phyloP scores from a whole-genome alignment of 1,284 basidiomycete species.

The Leccinum griseonigrum region DNA sequence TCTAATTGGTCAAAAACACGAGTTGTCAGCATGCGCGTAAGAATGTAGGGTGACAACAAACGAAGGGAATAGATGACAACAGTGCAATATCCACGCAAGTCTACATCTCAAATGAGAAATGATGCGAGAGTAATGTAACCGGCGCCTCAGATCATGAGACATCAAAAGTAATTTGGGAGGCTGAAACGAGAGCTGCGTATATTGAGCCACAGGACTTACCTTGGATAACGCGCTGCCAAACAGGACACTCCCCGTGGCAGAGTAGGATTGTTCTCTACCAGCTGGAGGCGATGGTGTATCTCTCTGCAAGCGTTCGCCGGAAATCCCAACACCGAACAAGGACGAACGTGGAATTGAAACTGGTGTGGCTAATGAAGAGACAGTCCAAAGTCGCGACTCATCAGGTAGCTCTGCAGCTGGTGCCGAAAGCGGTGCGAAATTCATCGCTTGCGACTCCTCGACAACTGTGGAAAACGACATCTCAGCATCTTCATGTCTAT shows the following conservation, averaged over 20 bases:
- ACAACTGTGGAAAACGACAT: neutral
- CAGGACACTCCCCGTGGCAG: constrained; percentile 11
- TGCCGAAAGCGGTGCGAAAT: neutral
- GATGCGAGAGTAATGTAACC: neutral
- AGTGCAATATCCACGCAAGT: constrained; percentile 15
- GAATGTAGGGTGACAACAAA: neutral
- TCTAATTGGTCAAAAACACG: constrained; percentile 11
- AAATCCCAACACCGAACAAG: constrained; percentile 15
- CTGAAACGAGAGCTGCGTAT: constrained; percentile 8
- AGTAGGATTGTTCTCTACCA: neutral
- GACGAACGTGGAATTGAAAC: constrained; percentile 17
- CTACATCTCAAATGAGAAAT: neutral
- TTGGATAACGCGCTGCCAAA: constrained; percentile 17
- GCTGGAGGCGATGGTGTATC: neutral
- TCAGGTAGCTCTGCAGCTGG: constrained; percentile 1
- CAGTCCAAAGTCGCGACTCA: constrained; percentile 27
- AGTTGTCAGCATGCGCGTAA: constrained; percentile 10
- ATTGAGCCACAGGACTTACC: constrained; percentile 19
- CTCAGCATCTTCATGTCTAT: neutral
- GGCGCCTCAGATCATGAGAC: neutral
- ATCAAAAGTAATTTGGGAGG: neutral
- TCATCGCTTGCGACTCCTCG: constrained; percentile 1
- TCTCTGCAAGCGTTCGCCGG: neutral
- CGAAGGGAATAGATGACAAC: constrained; percentile 12
- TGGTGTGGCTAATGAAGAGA: constrained; percentile 1